phyloP scores from a whole-genome alignment of 2,329 filamentous ascomycete genomes.

The Trichoderma oligosporum region DNA sequence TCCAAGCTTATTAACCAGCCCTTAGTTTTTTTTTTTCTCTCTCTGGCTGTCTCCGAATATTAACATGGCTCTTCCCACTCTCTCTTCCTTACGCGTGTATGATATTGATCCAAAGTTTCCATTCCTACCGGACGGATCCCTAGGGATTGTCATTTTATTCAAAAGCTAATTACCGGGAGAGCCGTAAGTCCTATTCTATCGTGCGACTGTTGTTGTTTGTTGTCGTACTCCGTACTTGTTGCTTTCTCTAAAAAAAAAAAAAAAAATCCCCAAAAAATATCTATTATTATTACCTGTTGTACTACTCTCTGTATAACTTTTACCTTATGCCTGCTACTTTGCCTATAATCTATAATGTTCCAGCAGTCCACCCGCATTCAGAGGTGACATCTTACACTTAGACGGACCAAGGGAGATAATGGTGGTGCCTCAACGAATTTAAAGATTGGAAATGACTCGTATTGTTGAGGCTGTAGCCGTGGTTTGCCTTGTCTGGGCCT shows the following conservation, averaged over 20 bases:
- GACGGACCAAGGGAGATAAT: constrained; percentile 4
- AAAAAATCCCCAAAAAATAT: no score
- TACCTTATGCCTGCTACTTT: neutral
- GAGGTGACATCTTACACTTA: constrained; percentile 4
- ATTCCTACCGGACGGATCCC: no score
- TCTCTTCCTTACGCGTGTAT: no score
- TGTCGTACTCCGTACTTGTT: no score
- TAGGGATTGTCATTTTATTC: no score
- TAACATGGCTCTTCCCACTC: neutral
- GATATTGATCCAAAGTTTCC: no score
- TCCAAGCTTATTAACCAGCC: neutral
- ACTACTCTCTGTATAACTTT: no score
- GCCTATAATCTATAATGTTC: constrained; percentile 3
- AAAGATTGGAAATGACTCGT: constrained; percentile 27
- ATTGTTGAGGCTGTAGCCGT: constrained; percentile 41
- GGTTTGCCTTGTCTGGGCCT: constrained; percentile 51
- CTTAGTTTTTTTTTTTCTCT: neutral
- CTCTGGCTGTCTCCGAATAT: neutral
- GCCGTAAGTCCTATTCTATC: no score
- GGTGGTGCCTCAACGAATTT: constrained; percentile 17
- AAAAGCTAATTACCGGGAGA: no score
- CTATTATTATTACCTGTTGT: no score
- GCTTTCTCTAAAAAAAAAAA: no score
- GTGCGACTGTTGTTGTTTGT: no score
- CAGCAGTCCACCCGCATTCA: neutral